Base-by-base conservation (phyloP, 495 filamentous ascomycete genomes). In the Neurospora sp. region DNA sequence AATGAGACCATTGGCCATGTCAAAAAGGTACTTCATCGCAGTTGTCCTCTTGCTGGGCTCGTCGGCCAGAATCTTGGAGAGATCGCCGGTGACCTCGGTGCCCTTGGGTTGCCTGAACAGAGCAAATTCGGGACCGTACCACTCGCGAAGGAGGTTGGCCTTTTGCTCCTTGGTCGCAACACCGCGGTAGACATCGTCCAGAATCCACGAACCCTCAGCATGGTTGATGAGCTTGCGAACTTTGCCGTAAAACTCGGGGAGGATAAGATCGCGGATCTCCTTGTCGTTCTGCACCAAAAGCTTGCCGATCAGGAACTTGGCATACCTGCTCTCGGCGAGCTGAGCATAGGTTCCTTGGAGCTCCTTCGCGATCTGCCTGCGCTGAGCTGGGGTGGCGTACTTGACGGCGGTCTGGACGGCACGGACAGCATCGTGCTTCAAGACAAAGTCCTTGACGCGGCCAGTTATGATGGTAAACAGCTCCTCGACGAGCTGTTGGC, bases 361-460 rank as follows among this genome's bases (percentile, higher is more conserved):
- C 80, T 98, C 96, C 73, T 84, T 85, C 4, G 94, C 94, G 76
- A 99, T 98, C 82, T 90, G 88, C 81, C 90, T 92, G 73, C 93
- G 87, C 80, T 97, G 94, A 72, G 90, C 88, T 31, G 88, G 84
- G 72, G 91, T 97, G 42, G 93, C 92, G 81, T 98, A 98, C 81
- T 98, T 99, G 81, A 99, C 86, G 39, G 94, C 95, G 8, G 94
- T 97, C 84, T 99, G 96, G 39, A 99, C 89, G 65, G 97, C 93
- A 70, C 96, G 88, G 35, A 97, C 96, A 10, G 94, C 92, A 78
- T 99, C 96, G 81, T 99, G 96, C 85, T 98, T 99, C 84, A 99
- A 92, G 35, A 97, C 95, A 74, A 97, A 97, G 69, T 98, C 96
- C 78, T 93, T 93, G 76, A 98, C 90, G 20, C 90, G 87, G 27